Evolutionary conservation across 208 protist species (phyloP), one percentile per base, ranked within the genome.

Genomic region (Borovskyia barvae): DNA sequence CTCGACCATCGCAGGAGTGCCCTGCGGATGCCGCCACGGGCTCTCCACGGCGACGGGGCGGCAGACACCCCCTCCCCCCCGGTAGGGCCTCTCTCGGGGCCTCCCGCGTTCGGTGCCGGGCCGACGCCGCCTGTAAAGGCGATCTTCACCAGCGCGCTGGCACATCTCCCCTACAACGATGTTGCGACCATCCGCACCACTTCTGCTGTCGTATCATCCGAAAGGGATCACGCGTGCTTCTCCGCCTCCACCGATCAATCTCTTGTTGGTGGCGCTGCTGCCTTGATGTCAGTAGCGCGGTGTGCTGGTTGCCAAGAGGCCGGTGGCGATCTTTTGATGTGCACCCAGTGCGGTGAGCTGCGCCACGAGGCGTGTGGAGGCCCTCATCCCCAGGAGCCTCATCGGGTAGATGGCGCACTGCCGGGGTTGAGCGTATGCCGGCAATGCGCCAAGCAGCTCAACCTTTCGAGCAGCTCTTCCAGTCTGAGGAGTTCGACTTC

Each of bases 301-400:
- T 79, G 61, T 24, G 52, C 15, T 15, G 46, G 45, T 24, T 82
- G 75, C 66, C 33, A 77, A 8, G 70, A 79, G 30, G 60, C 20
- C 1, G 82, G 65, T 25, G 87, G 83, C 2, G 83, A 90, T 20
- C 61, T 94, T 1, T 78, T 85, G 24, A 22, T 47, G 3, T 94
- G 87, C 65, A 51, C 48, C 7, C 66, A 80, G 25, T 94, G 87
- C 52, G 37, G 58, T n/a, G 48, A 49, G 25, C 30, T 90, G 15
- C 70, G 79, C 8, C 87, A 94, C 52, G 87, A 94, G 62, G 77
- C 68, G 14, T 94, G 87, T 29, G 87, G 77, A 19, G 87, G 87
- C 9, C 87, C 87, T 7, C 81, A 85, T 49, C 74, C 73, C 1
- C 37, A 42, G 5, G 65, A 75, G 50, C 45, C 56, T 3, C 42